These are phyloP conservation scores for Trichoderma atroviride DNA, from an alignment of 2,329 filamentous ascomycete genomes.

Conservation along the genomic window DNA sequence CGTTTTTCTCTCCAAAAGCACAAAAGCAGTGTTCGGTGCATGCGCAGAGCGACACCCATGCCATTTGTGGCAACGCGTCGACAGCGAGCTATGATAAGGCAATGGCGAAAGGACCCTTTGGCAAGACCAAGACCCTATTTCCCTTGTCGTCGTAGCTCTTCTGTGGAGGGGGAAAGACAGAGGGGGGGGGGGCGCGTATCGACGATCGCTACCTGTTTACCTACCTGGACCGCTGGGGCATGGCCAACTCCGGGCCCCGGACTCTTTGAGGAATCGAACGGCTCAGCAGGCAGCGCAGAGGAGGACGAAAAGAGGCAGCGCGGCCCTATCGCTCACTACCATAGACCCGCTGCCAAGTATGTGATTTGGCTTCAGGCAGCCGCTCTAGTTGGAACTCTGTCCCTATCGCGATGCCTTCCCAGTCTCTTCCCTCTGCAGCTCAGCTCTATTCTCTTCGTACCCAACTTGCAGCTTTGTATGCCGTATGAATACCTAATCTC, in stretches of 20 bases:
- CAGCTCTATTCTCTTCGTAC: neutral
- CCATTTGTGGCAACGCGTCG: constrained; percentile 12
- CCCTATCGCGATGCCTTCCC: neutral
- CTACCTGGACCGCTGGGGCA: neutral
- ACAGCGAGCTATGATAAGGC: constrained; percentile 15
- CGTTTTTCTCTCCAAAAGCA: constrained; percentile 1
- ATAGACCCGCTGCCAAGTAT: constrained; percentile 6
- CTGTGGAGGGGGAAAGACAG: neutral
- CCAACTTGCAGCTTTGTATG: neutral
- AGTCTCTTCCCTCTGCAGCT: neutral
- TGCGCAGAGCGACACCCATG: constrained; percentile 1
- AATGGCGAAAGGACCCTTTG: constrained; percentile 11
- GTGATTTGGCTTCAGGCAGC: neutral
- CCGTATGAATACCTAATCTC: neutral
- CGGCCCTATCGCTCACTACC: neutral
- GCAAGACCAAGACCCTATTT: constrained; percentile 17
- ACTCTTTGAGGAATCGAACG: constrained; percentile 11
- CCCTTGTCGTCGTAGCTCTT: constrained; percentile 4
- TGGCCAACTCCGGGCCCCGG: constrained; percentile 2
- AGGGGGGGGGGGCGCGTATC: constrained; percentile 1
- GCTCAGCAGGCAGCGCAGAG: constrained; percentile 4
- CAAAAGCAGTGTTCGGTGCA: neutral
- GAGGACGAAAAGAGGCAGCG: neutral
- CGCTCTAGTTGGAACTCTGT: neutral
- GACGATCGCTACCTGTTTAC: constrained; percentile 19